Conservation (phyloP, 768 basidiomycete species). For the Xerocomellus dryophilus region DNA sequence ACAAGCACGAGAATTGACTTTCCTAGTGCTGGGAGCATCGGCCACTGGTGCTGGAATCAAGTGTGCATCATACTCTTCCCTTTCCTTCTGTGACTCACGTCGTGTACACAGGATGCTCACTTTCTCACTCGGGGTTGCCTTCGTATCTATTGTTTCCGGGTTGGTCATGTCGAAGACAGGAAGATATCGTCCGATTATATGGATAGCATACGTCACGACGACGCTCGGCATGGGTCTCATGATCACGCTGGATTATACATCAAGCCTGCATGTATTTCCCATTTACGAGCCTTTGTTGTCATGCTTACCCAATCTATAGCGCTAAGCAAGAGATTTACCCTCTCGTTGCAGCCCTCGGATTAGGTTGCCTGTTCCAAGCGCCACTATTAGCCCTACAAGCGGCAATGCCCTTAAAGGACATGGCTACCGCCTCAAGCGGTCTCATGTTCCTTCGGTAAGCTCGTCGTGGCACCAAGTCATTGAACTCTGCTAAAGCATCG, state of each 20-base stretch:
- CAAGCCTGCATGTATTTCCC: slow-evolving; percentile 31
- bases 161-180: slow-evolving; percentile 55
- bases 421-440: slow-evolving; percentile 75
- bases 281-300: not conserved
- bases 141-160: slow-evolving; percentile 56
- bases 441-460: slow-evolving; percentile 66
- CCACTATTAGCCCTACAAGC: slow-evolving; percentile 77
- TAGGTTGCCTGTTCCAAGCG: slow-evolving; percentile 63
- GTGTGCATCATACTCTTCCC: slow-evolving; percentile 33
- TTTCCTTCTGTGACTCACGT: not conserved
- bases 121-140: slow-evolving; percentile 59
- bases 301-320: slow-evolving; percentile 33
- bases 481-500: not conserved
- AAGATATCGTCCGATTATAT: slow-evolving; percentile 59
- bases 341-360: slow-evolving; percentile 61
- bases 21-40: slow-evolving; percentile 61
- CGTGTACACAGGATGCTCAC: slow-evolving; percentile 58
- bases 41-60: slow-evolving; percentile 67
- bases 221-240: slow-evolving; percentile 71
- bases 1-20: slow-evolving; percentile 5
- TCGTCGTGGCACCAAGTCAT: not conserved
- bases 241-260: slow-evolving; percentile 60
- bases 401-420: slow-evolving; percentile 85
- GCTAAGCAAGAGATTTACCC: slow-evolving; percentile 61
- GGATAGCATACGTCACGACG: slow-evolving; percentile 57